These are phyloP conservation scores for Plantago major DNA, from an alignment of 257 asterid species.

Conservation along the genomic window DNA sequence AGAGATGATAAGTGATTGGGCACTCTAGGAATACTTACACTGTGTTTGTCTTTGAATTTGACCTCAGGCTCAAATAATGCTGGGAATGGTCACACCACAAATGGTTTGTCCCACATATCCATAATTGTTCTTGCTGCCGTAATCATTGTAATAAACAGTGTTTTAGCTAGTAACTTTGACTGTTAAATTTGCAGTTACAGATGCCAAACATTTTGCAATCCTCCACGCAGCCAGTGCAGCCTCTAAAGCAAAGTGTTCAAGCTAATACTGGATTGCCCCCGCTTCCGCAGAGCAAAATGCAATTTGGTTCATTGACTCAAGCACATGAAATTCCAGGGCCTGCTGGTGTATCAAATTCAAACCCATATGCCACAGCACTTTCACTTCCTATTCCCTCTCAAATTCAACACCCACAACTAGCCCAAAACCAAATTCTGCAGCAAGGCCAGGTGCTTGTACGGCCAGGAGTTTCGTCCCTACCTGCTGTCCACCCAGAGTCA, in stretches of 20 bases:
- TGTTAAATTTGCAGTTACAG: constrained; percentile 53
- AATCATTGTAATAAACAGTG: constrained; percentile 16
- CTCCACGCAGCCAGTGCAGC: constrained; percentile 38
- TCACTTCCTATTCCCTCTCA: constrained; percentile 47
- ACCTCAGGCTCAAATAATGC: constrained; percentile 74
- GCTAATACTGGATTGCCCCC: constrained; percentile 67
- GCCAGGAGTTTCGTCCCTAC: constrained; percentile 41
- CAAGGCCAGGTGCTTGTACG: constrained; percentile 37
- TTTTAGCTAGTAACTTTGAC: constrained; percentile 18
- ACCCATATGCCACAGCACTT: constrained; percentile 35
- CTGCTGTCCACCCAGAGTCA: constrained; percentile 37
- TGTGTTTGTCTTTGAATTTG: constrained; percentile 19
- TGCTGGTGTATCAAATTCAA: constrained; percentile 26
- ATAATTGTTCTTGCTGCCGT: constrained; percentile 7
- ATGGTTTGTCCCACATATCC: constrained; percentile 54
- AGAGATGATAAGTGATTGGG: constrained; percentile 1
- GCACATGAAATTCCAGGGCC: constrained; percentile 43
- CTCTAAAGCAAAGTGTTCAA: constrained; percentile 43
- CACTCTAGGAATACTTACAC: constrained; percentile 17
- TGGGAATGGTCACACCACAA: constrained; percentile 75
- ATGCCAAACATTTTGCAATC: constrained; percentile 66
- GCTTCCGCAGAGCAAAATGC: constrained; percentile 54
- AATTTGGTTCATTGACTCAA: constrained; percentile 26
- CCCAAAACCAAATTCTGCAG: too few relatives aligned
- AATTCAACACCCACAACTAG: constrained; percentile 48